phyloP scores from a whole-genome alignment of 2,329 filamentous ascomycete genomes.

The Aschersonia sp. region DNA sequence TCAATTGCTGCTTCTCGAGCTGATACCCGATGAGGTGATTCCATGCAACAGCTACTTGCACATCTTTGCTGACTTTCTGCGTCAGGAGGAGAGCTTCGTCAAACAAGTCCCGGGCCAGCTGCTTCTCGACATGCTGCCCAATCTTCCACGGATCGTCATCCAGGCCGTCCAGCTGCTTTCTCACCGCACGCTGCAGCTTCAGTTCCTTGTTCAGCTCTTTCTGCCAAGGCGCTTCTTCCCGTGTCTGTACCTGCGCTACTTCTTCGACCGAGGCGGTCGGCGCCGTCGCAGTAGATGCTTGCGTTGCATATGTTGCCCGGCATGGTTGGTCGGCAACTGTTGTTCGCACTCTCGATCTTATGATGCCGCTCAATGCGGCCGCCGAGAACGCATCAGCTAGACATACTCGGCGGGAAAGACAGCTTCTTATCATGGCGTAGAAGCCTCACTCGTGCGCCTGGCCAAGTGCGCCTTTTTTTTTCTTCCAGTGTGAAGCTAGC shows the following conservation, averaged over 20 bases:
- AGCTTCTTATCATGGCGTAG: no score
- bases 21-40: constrained; percentile 69
- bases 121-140: constrained; percentile 47
- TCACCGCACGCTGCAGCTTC: constrained; percentile 22
- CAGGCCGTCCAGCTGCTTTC: constrained; percentile 46
- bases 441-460: no score
- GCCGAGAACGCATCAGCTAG: no score
- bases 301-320: no score
- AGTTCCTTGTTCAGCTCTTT: constrained; percentile 9
- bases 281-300: no score
- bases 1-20: constrained; percentile 44
- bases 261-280: neutral
- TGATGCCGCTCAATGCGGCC: no score
- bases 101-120: constrained; percentile 43
- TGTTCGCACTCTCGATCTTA: no score
- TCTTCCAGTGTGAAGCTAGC: no score
- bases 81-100: constrained; percentile 56
- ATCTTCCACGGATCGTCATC: constrained; percentile 56
- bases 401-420: no score
- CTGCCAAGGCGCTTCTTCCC: neutral
- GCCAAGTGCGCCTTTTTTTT: no score
- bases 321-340: no score
- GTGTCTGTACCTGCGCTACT: neutral
- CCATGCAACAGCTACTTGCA: constrained; percentile 65
- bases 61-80: constrained; percentile 50